Evolutionary conservation across 169 alveolate species (phyloP).

Genomic region (Babesia divergens): DNA sequence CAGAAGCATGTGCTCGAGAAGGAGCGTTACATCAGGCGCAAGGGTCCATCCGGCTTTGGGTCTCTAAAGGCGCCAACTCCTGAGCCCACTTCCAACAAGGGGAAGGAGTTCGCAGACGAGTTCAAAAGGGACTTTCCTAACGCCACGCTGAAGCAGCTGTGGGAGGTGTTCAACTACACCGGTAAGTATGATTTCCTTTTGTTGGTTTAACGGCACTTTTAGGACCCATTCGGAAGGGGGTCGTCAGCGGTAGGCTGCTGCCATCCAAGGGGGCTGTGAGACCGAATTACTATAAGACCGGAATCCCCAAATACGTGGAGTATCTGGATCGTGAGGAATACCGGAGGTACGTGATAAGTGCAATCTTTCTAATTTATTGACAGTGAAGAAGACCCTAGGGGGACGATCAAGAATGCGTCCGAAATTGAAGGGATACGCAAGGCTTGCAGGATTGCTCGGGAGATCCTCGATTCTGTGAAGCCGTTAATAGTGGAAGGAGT

Average conservation of each 20-base stretch:
- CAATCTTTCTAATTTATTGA: not conserved
- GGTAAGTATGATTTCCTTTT: slow-evolving; percentile 11
- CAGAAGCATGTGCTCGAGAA: slow-evolving; percentile 50
- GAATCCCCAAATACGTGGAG: slow-evolving; percentile 64
- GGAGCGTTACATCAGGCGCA: slow-evolving; percentile 41
- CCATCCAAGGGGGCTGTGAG: slow-evolving; percentile 57
- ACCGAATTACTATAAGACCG: slow-evolving; percentile 70
- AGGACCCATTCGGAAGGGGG: slow-evolving; percentile 69
- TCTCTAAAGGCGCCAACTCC: not conserved
- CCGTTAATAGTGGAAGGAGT: slow-evolving; percentile 68
- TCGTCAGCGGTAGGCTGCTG: slow-evolving; percentile 61
- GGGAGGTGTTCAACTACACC: slow-evolving; percentile 40
- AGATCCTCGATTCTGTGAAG: slow-evolving; percentile 65
- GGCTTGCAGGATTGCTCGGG: slow-evolving; percentile 69
- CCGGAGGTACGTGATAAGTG: not conserved
- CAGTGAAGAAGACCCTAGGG: slow-evolving; percentile 49
- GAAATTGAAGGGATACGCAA: slow-evolving; percentile 67
- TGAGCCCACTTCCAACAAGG: not conserved
- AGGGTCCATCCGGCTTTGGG: slow-evolving; percentile 44
- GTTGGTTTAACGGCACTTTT: not conserved
- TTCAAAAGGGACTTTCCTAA: slow-evolving; percentile 38
- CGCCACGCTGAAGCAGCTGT: slow-evolving; percentile 28
- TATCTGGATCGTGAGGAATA: slow-evolving; percentile 31
- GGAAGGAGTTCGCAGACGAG: slow-evolving; percentile 15
- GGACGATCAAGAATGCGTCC: slow-evolving; percentile 53